A percentile compares a stretch with the other conserved stretches of the same genome.
These are phyloP conservation scores for Pholiota adiposa DNA, from an alignment of 1,284 basidiomycete species.

Conservation along the genomic window DNA sequence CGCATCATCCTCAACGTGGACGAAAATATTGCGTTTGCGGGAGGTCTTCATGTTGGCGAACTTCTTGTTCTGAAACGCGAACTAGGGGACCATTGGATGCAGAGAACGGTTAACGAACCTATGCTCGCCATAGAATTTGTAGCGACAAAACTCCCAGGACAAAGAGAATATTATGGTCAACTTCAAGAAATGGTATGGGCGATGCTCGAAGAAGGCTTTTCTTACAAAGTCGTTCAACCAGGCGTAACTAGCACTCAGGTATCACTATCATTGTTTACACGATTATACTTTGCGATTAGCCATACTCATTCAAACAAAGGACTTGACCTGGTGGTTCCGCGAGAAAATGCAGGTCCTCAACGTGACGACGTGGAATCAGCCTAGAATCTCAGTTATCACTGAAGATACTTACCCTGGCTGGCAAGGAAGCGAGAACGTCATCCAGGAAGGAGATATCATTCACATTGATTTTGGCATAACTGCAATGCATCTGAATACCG, in stretches of 20 bases:
- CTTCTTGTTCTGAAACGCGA: constrained; percentile 40
- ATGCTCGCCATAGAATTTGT: constrained; percentile 56
- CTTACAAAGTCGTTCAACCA: constrained; percentile 42
- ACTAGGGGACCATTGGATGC: constrained; percentile 46
- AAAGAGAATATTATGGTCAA: constrained; percentile 46
- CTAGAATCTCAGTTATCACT: constrained; percentile 51
- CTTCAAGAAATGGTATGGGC: constrained; percentile 58
- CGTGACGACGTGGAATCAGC: constrained; percentile 57
- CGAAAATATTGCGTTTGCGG: constrained; percentile 50
- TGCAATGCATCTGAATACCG: constrained; percentile 58
- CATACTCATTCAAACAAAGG: constrained; percentile 31
- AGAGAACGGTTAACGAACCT: constrained; percentile 42
- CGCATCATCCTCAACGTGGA: constrained; percentile 53
- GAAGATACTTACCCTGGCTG: constrained; percentile 49
- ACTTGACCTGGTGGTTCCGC: constrained; percentile 59
- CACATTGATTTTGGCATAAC: constrained; percentile 61
- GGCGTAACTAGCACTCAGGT: constrained; percentile 51
- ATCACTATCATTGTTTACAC: constrained; percentile 8
- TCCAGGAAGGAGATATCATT: constrained; percentile 51
- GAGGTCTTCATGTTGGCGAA: constrained; percentile 57
- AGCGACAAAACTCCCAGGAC: constrained; percentile 43
- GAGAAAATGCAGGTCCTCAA: constrained; percentile 54
- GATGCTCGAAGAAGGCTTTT: constrained; percentile 57
- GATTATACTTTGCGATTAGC: neutral
- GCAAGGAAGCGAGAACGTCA: constrained; percentile 44